Percentiles rank a stretch among this genome's conserved stretches.
Evolutionary conservation across 208 protist genomes (phyloP).

Genomic region (Herpetomonas samuelpessoai): DNA sequence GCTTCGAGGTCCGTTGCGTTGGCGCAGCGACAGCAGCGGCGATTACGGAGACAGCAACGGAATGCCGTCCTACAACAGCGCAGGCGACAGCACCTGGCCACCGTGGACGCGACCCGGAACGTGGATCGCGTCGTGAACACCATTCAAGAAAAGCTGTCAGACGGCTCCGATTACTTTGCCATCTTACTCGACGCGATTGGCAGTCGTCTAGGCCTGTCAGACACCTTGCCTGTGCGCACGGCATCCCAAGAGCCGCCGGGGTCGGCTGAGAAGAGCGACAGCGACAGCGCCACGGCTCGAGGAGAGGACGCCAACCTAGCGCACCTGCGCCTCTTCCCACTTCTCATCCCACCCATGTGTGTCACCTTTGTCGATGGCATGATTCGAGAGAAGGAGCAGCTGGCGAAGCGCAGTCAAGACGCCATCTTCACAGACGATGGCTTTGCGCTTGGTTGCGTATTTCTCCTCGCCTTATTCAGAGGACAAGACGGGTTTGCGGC

Average conservation of each 20-base stretch:
- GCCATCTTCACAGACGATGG: conserved; percentile 96
- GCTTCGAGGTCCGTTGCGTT: neutral
- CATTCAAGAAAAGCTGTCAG: conserved; percentile 88
- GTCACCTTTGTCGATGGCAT: conserved; percentile 93
- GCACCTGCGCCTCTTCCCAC: conserved; percentile 93
- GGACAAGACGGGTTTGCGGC: conserved; percentile 90
- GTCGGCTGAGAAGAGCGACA: conserved; percentile 31
- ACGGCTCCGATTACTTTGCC: conserved; percentile 95
- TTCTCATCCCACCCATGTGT: conserved; percentile 95
- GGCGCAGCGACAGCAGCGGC: neutral
- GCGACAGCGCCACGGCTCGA: neutral
- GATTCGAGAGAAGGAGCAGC: conserved; percentile 93
- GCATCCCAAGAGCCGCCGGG: neutral
- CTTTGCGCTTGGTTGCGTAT: conserved; percentile 95
- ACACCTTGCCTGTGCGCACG: conserved; percentile 18
- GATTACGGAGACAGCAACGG: neutral
- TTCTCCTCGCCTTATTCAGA: conserved; percentile 95
- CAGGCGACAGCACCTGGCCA: conserved; percentile 25
- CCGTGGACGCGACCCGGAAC: conserved; percentile 49
- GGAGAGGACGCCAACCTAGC: neutral
- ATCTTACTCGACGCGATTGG: conserved; percentile 93
- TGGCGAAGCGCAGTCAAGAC: conserved; percentile 90
- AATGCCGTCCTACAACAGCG: conserved; percentile 5
- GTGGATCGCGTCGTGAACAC: conserved; percentile 77
- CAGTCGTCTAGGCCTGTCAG: conserved; percentile 21